These are phyloP conservation scores for Hericium coralloides DNA, from an alignment of 768 basidiomycete species.

Conservation along the genomic window DNA sequence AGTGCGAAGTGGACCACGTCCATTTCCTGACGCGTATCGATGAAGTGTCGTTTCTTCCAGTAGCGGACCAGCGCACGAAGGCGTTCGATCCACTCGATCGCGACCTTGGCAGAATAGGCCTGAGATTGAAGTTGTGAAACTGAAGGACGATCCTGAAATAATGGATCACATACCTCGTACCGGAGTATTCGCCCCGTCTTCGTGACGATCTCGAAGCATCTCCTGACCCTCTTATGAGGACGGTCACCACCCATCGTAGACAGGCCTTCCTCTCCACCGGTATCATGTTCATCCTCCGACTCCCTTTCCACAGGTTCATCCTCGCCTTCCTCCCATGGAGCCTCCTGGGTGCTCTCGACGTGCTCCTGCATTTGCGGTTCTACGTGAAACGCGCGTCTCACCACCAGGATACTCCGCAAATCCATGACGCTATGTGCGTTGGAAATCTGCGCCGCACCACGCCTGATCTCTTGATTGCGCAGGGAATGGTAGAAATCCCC, in stretches of 20 bases:
- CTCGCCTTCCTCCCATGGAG: constrained; percentile 19
- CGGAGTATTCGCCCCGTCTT: constrained; percentile 58
- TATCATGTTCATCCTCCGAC: constrained; percentile 51
- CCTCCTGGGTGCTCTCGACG: constrained; percentile 6
- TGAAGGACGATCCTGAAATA: neutral
- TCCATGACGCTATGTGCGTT: constrained; percentile 63
- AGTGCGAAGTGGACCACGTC: constrained; percentile 50
- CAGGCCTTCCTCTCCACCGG: constrained; percentile 52
- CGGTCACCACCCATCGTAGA: constrained; percentile 26
- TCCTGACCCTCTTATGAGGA: constrained; percentile 39
- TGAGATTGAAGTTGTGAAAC: constrained; percentile 22
- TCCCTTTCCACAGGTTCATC: constrained; percentile 24
- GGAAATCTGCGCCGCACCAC: constrained; percentile 58
- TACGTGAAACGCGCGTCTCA: constrained; percentile 55
- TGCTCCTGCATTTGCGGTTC: constrained; percentile 22
- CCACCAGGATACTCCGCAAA: constrained; percentile 54
- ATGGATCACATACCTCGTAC: constrained; percentile 56
- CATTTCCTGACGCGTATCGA: constrained; percentile 77
- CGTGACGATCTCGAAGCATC: constrained; percentile 73
- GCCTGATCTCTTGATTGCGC: constrained; percentile 43
- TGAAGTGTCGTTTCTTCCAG: constrained; percentile 70
- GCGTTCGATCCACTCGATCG: constrained; percentile 79
- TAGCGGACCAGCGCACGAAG: constrained; percentile 64
- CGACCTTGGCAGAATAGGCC: constrained; percentile 56
- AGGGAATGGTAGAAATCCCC: constrained; percentile 24